These are phyloP conservation scores for Trichoderma sp. DNA, from an alignment of 2,329 filamentous ascomycete species.

Conservation along the genomic window DNA sequence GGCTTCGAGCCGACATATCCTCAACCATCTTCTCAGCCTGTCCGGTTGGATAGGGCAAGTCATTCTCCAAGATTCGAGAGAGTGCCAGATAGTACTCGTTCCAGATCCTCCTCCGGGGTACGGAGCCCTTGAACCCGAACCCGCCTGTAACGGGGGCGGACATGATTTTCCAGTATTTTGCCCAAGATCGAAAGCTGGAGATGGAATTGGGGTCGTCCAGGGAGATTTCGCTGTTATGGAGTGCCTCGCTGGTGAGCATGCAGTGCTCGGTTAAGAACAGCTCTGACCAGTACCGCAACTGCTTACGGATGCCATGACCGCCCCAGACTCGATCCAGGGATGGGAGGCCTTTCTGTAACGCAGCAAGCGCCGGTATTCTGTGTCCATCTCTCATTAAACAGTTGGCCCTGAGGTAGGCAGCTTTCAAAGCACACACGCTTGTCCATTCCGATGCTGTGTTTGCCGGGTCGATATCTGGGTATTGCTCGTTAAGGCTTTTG, in stretches of 20 bases:
- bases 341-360: slow-evolving; percentile 64
- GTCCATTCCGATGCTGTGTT: slow-evolving; percentile 69
- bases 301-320: slow-evolving; percentile 54
- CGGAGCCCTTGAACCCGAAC: slow-evolving; percentile 55
- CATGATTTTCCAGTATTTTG: slow-evolving; percentile 62
- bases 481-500: slow-evolving; percentile 55
- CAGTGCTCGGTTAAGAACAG: slow-evolving; percentile 73
- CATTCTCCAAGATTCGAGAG: slow-evolving; percentile 69
- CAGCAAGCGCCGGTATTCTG: slow-evolving; percentile 58
- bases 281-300: slow-evolving; percentile 76
- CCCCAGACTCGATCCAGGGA: slow-evolving; percentile 56
- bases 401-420: slow-evolving; percentile 72
- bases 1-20: slow-evolving; percentile 55
- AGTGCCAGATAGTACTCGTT: slow-evolving; percentile 78
- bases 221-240: slow-evolving; percentile 49
- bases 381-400: slow-evolving; percentile 50
- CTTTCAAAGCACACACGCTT: slow-evolving; percentile 75
- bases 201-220: slow-evolving; percentile 53
- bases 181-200: slow-evolving; percentile 64
- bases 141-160: slow-evolving; percentile 49
- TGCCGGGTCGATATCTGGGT: slow-evolving; percentile 51
- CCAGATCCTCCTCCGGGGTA: slow-evolving; percentile 71
- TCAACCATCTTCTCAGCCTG: slow-evolving; percentile 40
- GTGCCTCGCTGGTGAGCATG: slow-evolving; percentile 61
- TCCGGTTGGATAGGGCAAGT: slow-evolving; percentile 57